These are phyloP conservation scores for Eryngium alpinum DNA, from an alignment of 140 eudicot species.

Conservation along the genomic window DNA sequence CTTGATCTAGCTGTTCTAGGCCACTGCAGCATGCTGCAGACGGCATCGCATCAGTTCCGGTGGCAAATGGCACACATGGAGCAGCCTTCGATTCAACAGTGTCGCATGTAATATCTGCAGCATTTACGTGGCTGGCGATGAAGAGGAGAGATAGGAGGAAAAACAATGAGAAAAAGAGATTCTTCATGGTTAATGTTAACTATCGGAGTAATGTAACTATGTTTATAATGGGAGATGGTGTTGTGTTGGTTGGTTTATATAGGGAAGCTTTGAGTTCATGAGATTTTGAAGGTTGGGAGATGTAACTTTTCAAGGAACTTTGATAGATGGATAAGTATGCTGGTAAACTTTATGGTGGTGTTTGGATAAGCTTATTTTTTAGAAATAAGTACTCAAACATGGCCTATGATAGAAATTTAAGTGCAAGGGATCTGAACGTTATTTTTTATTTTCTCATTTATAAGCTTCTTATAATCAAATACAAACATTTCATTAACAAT, in stretches of 20 bases:
- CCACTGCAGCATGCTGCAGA: constrained; percentile 28
- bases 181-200: constrained; percentile 21
- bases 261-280: neutral
- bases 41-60: constrained; percentile 24
- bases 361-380: too few species aligned
- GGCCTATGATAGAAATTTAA: too few species aligned
- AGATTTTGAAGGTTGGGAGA: neutral
- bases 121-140: constrained; percentile 15
- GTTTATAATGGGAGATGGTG: neutral
- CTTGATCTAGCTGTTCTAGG: constrained; percentile 22
- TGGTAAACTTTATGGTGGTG: neutral
- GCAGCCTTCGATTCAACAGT: constrained; percentile 22
- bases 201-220: neutral
- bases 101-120: constrained; percentile 24
- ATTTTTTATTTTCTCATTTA: too few species aligned
- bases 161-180: constrained; percentile 10
- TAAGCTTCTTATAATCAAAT: too few species aligned
- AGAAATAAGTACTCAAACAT: too few species aligned
- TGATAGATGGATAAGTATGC: neutral
- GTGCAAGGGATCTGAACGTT: too few species aligned
- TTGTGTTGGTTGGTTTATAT: constrained; percentile 9
- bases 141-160: constrained; percentile 24
- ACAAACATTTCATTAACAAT: too few species aligned
- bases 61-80: constrained; percentile 23
- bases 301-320: constrained; percentile 7